phyloP scores from a whole-genome alignment of 2,329 filamentous ascomycete species.

The Diplodia mutila region DNA sequence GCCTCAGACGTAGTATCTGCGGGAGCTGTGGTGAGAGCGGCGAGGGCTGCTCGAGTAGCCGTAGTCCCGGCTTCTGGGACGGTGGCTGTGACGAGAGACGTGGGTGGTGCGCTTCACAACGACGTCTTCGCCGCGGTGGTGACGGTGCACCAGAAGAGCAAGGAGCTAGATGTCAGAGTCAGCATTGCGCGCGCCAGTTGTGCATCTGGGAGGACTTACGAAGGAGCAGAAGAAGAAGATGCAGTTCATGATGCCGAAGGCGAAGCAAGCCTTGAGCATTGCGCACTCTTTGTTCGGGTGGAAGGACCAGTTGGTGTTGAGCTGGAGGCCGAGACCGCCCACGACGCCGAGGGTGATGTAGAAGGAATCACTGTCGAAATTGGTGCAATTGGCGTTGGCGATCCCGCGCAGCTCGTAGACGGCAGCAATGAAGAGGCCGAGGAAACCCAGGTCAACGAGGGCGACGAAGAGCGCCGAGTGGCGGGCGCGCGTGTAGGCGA shows the following conservation, averaged over 20 bases:
- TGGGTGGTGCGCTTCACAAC: slow-evolving; percentile 57
- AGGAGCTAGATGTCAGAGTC: slow-evolving; percentile 49
- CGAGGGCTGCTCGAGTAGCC: slow-evolving; percentile 40
- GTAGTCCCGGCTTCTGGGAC: slow-evolving; percentile 27
- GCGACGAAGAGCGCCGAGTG: slow-evolving; percentile 64
- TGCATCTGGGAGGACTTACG: slow-evolving; percentile 47
- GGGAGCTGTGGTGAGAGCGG: slow-evolving; percentile 44
- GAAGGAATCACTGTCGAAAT: slow-evolving; percentile 58
- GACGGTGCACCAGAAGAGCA: slow-evolving; percentile 62
- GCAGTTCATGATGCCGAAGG: slow-evolving; percentile 85
- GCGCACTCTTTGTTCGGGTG: slow-evolving; percentile 76
- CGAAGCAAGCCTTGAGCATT: slow-evolving; percentile 90
- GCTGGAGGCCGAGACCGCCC: slow-evolving; percentile 55
- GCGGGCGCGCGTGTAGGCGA: slow-evolving; percentile 62
- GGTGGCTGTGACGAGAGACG: slow-evolving; percentile 45
- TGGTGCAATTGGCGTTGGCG: slow-evolving; percentile 67
- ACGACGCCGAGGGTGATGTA: slow-evolving; percentile 66
- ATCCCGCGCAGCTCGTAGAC: slow-evolving; percentile 63
- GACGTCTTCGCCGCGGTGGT: slow-evolving; percentile 55
- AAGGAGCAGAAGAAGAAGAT: slow-evolving; percentile 80
- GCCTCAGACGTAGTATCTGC: slow-evolving; percentile 37
- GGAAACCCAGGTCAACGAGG: slow-evolving; percentile 64
- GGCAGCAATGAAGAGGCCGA: slow-evolving; percentile 65
- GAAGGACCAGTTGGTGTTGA: slow-evolving; percentile 54
- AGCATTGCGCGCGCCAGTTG: background rate